Percentiles rank a stretch among this genome's conserved stretches.
These are phyloP conservation scores for Eucalyptus cladocalyx DNA, from an alignment of 345 rosid species.

Conservation along the genomic window DNA sequence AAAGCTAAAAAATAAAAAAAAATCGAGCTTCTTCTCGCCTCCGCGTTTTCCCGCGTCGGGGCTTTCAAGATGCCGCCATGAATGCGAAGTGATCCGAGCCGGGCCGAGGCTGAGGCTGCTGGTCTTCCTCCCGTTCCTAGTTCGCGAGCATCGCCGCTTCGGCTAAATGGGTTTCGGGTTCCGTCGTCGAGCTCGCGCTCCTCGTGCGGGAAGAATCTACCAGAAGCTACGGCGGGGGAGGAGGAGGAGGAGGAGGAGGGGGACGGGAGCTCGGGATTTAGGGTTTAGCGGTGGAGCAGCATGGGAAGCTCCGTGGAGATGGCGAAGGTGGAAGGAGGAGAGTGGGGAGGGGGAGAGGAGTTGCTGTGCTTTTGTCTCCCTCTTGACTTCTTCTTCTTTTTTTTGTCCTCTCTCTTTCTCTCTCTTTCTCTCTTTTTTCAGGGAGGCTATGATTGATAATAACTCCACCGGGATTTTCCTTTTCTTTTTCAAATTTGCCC, in stretches of 20 bases:
- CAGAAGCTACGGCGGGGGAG: not conserved
- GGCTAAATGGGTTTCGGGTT: not conserved
- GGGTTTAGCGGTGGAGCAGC: not conserved
- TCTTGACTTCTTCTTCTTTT: not conserved
- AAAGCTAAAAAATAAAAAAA: not conserved
- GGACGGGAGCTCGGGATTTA: not conserved
- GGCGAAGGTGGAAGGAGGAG: not conserved
- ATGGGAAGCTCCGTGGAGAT: not conserved
- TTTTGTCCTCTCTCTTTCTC: too few relatives aligned
- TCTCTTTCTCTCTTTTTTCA: not conserved
- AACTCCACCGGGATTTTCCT: not conserved
- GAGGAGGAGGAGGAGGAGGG: not conserved
- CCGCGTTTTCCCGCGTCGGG: not conserved
- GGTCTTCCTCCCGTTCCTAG: not conserved
- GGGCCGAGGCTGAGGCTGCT: not conserved
- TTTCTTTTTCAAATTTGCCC: not conserved
- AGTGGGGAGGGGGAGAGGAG: not conserved
- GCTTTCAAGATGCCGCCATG: not conserved
- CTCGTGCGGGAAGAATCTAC: not conserved
- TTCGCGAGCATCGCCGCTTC: not conserved
- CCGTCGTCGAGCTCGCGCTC: not conserved
- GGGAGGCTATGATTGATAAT: not conserved
- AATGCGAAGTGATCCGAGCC: not conserved
- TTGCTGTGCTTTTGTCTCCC: not conserved
- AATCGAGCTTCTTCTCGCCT: not conserved